Evolutionary conservation across 257 asterid species (phyloP).

Genomic region (Penstemon davidsonii): DNA sequence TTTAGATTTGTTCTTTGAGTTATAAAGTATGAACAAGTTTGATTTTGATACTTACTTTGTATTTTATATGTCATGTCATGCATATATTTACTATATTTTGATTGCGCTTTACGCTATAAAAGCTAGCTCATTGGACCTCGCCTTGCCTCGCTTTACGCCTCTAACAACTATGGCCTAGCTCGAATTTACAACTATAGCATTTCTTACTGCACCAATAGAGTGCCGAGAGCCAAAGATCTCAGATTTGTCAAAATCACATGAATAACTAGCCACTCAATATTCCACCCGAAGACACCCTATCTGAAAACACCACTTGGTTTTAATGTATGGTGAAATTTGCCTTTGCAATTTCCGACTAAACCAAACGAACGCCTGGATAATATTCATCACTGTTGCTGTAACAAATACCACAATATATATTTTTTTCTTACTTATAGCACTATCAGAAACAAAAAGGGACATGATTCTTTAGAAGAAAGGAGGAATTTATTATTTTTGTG

Average conservation of each 20-base stretch:
- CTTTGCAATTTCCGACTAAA: conserved; percentile 9
- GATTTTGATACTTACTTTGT: too few relatives aligned
- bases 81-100: too few relatives aligned
- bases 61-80: too few relatives aligned
- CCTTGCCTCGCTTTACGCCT: too few relatives aligned
- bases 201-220: conserved; percentile 6
- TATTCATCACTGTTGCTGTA: not conserved
- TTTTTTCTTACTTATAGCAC: not conserved
- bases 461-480: conserved; percentile 11
- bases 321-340: not conserved
- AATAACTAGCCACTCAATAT: not conserved
- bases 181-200: not conserved
- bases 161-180: not conserved
- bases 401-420: not conserved
- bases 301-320: conserved; percentile 5
- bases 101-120: too few relatives aligned
- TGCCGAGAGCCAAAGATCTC: conserved; percentile 9
- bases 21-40: too few relatives aligned
- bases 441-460: conserved; percentile 5
- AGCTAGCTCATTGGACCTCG: too few relatives aligned
- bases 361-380: conserved; percentile 2
- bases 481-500: not conserved
- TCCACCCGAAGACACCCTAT: conserved; percentile 7
- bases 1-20: too few relatives aligned
- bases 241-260: not conserved